Base-by-base conservation (phyloP, 495 filamentous ascomycete genomes). In the Penicillium riverlandense region DNA sequence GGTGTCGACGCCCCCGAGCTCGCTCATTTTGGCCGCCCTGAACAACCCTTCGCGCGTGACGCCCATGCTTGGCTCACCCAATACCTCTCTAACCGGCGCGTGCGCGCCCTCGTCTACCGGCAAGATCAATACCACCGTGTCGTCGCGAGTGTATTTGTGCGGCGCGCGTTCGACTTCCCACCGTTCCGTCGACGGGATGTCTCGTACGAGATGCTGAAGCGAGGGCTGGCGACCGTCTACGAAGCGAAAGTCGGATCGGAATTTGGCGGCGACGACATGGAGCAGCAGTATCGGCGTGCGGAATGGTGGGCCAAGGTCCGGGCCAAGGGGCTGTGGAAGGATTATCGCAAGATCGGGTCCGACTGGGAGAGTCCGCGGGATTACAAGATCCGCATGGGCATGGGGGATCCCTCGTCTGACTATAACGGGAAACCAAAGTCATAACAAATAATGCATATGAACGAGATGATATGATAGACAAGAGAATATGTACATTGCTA, bases 1-100 rank as follows among this genome's bases (percentile, higher is more conserved):
- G 92, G 92, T 31, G 62, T 97, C 37, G 92, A 98, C 58, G 94
- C 92, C 12, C 92, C 92, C 1, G 92, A 98, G 66, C 66, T 84
- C 33, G 85, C 88, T 4, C 94, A 98, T 62, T 98, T 95, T 60
- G 92, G 92, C 29, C 77, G 79, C 13, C 83, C 88, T 1, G 87
- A 83, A 27, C 92, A 98, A 61, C 92, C 91, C 4, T 85, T 76
- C 57, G 76, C 86, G 3, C 72, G 76, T 14, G 90, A 97, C 55
- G 88, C 94, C 13, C 70, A 90, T 22, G 59, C 71, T 27, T 96
- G 85, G 82, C 75, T 98, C 31, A 78, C 76, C 11, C 63, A 62
- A 10, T 90, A 88, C 56, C 72, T 96, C n/a, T 65, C 80, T 11
- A 70, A 79, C 31, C 76, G 77, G n/a, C 80, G 80, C 10, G 84